Percentiles rank a stretch among this genome's conserved stretches.
These are phyloP conservation scores for Chlorophyllum brunneum DNA, from an alignment of 768 basidiomycete genomes.

Conservation along the genomic window DNA sequence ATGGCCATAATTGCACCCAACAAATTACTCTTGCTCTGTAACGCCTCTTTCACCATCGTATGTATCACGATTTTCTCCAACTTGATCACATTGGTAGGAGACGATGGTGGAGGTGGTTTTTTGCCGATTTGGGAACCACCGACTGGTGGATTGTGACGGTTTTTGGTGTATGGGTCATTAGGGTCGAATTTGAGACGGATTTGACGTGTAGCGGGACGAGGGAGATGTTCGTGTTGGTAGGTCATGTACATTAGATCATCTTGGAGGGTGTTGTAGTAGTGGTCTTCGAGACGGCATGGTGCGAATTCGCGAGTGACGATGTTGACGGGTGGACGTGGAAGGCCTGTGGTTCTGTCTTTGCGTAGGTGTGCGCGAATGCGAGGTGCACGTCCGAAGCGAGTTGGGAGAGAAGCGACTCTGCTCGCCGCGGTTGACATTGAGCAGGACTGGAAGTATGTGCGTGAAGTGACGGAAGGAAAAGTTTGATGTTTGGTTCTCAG, in stretches of 20 bases:
- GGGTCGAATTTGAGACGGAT: conserved; percentile 73
- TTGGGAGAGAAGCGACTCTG: not conserved
- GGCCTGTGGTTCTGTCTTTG: conserved; percentile 45
- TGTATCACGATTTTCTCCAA: conserved; percentile 87
- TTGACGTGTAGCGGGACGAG: conserved; percentile 48
- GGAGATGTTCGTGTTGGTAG: conserved; percentile 67
- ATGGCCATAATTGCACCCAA: conserved; percentile 86
- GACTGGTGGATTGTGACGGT: conserved; percentile 70
- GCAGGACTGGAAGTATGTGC: not conserved
- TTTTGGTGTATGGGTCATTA: conserved; percentile 76
- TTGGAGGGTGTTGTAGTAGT: conserved; percentile 79
- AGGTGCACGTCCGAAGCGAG: conserved; percentile 52
- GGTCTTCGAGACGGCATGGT: conserved; percentile 70
- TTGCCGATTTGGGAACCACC: conserved; percentile 69
- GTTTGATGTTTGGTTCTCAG: conserved; percentile 2
- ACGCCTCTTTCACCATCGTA: conserved; percentile 79
- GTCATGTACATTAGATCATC: conserved; percentile 95
- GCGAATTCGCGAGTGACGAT: conserved; percentile 67
- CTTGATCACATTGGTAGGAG: conserved; percentile 62
- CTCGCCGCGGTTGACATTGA: conserved; percentile 7
- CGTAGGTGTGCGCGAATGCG: conserved; percentile 39
- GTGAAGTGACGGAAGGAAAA: not conserved
- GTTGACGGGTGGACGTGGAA: conserved; percentile 71
- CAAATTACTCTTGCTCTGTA: conserved; percentile 65
- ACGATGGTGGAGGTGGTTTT: conserved; percentile 63